These are phyloP conservation scores for Clarkia xantiana DNA, from an alignment of 345 rosid genomes.

Conservation along the genomic window DNA sequence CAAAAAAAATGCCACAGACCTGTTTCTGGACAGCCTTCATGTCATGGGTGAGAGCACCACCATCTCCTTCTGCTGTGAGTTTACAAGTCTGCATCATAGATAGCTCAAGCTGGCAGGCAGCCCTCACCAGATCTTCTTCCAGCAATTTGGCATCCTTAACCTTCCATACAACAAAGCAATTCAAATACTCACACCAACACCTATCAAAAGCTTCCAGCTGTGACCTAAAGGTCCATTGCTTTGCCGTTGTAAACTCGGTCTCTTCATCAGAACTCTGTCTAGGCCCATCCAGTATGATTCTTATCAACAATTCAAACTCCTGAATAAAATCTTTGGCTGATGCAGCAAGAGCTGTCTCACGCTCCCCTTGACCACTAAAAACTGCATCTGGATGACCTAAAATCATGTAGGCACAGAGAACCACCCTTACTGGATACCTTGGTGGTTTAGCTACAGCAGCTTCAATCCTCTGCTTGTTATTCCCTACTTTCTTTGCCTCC, in stretches of 20 bases:
- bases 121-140: constrained; percentile 86
- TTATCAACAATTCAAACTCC: constrained; percentile 62
- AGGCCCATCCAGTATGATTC: constrained; percentile 64
- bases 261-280: constrained; percentile 42
- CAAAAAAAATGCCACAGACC: constrained; percentile 22
- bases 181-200: constrained; percentile 77
- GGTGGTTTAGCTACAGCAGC: constrained; percentile 23
- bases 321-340: constrained; percentile 51
- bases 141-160: constrained; percentile 80
- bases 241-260: constrained; percentile 21
- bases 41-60: constrained; percentile 58
- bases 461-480: constrained; percentile 23
- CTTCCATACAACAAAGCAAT: constrained; percentile 90
- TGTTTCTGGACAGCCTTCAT: constrained; percentile 83
- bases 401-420: constrained; percentile 92
- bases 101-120: constrained; percentile 97
- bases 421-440: constrained; percentile 80
- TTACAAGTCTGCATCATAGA: constrained; percentile 92
- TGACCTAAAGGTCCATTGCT: constrained; percentile 49
- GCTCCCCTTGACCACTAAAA: constrained; percentile 78
- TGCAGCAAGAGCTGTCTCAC: constrained; percentile 53
- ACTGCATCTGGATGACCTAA: constrained; percentile 96
- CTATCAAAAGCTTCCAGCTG: constrained; percentile 74
- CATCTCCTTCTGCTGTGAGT: constrained; percentile 51
- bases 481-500: constrained; percentile 34